Base-by-base conservation (phyloP, 108 stramenopile genomes). In the Skeletonema marinoi region DNA sequence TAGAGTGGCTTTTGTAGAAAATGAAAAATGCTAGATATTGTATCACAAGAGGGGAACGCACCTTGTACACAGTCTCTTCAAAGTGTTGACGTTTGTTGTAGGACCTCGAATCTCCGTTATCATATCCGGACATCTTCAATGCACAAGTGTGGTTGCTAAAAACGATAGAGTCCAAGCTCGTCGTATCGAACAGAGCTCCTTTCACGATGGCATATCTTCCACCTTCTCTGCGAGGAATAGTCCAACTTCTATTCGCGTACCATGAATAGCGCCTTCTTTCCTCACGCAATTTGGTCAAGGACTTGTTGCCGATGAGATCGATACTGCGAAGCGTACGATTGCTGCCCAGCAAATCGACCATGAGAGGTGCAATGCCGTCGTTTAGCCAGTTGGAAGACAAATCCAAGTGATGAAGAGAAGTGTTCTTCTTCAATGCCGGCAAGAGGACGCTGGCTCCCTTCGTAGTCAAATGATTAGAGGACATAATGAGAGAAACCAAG, bases 111-210 rank as follows among this genome's bases (percentile, higher is more conserved):
- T 31, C 60, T 11, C 60, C 32, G 3, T 12, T 8, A 19, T 61
- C n/a, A 10, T 16, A 3, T 12, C 19, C 19, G 3, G 14, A 19
- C 32, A 74, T 31, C 21, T 66, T 54, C 65, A 74, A 35, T 12
- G 14, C 32, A 33, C 74, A 74, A 25, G 65, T 66, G 54, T 74
- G 74, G 56, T 74, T 74, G 3, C 63, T 65, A 42, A 0, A 25
- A 3, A 48, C 64, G 25, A 74, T 48, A 2, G 48, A 16, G 10
- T 74, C 51, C 29, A 61, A 33, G n/a, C 17, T 19, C 19, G 14
- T 61, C 60, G 60, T 61, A 61, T 61, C 60, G 3, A 61, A 61
- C 11, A 61, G n/a, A 11, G 60, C 60, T 32, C n/a, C 60, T 61
- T 19, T 61, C 60, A 61, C 60, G n/a, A 61, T 61, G 9, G 3